phyloP scores from a whole-genome alignment of 2,329 filamentous ascomycete genomes.

The Aspergillus proliferans region DNA sequence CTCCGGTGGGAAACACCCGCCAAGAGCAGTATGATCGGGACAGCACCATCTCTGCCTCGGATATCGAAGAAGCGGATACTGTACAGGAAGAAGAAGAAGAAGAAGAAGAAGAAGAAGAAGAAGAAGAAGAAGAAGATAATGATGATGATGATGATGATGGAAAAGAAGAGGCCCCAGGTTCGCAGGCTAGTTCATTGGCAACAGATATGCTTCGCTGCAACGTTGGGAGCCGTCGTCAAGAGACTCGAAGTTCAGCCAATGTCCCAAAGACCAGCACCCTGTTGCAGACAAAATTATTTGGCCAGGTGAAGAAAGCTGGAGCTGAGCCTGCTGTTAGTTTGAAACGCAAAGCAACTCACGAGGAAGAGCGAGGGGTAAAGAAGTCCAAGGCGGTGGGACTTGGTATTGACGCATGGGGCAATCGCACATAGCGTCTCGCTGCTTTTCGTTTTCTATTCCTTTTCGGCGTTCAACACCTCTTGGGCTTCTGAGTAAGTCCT shows the following conservation, averaged over 20 bases:
- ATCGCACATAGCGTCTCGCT: slow-evolving; percentile 20
- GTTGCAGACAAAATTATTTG: slow-evolving; percentile 59
- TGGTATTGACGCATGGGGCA: slow-evolving; percentile 46
- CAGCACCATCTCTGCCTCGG: slow-evolving; percentile 72
- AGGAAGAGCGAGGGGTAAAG: slow-evolving; percentile 38
- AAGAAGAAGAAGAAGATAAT: slow-evolving; percentile 41
- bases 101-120: slow-evolving; percentile 48
- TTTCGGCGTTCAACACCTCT: background rate
- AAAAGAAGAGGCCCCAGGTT: slow-evolving; percentile 63
- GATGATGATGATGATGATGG: background rate
- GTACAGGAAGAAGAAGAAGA: slow-evolving; percentile 43
- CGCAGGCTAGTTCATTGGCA: slow-evolving; percentile 71
- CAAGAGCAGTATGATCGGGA: slow-evolving; percentile 62
- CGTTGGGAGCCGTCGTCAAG: slow-evolving; percentile 36
- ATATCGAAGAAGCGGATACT: slow-evolving; percentile 46
- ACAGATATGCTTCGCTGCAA: slow-evolving; percentile 64
- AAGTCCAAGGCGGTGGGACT: slow-evolving; percentile 50
- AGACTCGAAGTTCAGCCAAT: slow-evolving; percentile 27
- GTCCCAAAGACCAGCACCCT: slow-evolving; percentile 41
- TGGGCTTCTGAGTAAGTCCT: background rate
- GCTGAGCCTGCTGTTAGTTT: slow-evolving; percentile 24
- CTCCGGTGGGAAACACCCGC: slow-evolving; percentile 50
- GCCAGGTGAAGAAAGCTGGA: slow-evolving; percentile 53
- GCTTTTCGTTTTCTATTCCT: slow-evolving; percentile 13
- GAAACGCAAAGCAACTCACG: slow-evolving; percentile 38